Evolutionary conservation across 768 basidiomycete genomes (phyloP).

Genomic region (Termitomyces sp.): DNA sequence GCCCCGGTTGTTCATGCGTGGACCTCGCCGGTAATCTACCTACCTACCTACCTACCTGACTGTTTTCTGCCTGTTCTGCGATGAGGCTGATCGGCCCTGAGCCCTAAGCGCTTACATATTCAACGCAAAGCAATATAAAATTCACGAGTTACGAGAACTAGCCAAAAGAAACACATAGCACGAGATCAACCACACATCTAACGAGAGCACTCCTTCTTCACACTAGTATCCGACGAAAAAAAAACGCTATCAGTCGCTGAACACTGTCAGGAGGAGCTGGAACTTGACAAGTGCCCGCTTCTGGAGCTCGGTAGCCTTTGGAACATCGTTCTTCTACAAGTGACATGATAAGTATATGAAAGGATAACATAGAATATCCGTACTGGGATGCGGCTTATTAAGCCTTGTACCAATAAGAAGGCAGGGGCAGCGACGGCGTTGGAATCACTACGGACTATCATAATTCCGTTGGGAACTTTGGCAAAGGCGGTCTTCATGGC

Average conservation of each 20-base stretch:
- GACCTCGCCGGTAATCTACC: too few species aligned
- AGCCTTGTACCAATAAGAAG: background rate
- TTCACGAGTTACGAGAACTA: background rate
- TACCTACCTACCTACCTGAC: too few species aligned
- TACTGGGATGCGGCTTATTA: background rate
- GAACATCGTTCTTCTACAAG: background rate
- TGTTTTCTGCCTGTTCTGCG: too few species aligned
- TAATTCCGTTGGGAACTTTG: background rate
- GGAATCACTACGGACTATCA: background rate
- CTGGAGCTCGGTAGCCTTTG: background rate
- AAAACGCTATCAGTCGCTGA: background rate
- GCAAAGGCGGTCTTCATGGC: background rate
- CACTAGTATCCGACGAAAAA: background rate
- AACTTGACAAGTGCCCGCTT: background rate
- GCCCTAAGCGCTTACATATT: background rate
- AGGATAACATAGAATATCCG: background rate
- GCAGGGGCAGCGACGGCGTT: background rate
- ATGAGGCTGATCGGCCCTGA: background rate
- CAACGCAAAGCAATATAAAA: background rate
- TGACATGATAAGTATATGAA: background rate
- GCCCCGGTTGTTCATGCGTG: too few species aligned
- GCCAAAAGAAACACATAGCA: background rate
- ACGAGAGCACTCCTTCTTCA: background rate
- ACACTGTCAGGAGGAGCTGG: background rate
- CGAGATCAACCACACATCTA: background rate